These are phyloP conservation scores for Metarhizium album DNA, from an alignment of 2,329 filamentous ascomycete genomes.

Conservation along the genomic window DNA sequence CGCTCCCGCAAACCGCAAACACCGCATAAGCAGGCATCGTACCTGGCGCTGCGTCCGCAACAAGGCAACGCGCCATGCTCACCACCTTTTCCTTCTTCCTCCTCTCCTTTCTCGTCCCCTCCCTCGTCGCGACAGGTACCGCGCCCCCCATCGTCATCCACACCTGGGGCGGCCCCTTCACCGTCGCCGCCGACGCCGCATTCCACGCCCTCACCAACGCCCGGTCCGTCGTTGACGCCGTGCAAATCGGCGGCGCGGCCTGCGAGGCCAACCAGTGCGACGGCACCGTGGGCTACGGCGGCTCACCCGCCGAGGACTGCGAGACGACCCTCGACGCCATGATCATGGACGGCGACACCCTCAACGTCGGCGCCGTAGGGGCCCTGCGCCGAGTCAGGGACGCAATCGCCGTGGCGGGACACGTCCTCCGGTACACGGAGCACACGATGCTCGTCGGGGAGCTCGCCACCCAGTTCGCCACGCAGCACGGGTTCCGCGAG, in stretches of 20 bases:
- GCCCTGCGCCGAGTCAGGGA: constrained; percentile 36
- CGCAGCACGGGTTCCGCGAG: constrained; percentile 37
- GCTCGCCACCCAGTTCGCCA: constrained; percentile 40
- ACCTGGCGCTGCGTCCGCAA: background rate
- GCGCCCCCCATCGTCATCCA: constrained; percentile 37
- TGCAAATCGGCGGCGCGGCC: constrained; percentile 38
- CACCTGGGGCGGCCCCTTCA: constrained; percentile 44
- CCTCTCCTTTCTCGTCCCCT: constrained; percentile 1
- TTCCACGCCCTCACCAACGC: constrained; percentile 25
- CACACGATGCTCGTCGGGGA: constrained; percentile 44
- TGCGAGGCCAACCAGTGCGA: constrained; percentile 44
- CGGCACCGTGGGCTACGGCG: constrained; percentile 42
- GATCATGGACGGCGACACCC: constrained; percentile 44
- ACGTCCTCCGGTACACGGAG: constrained; percentile 38
- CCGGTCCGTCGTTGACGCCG: constrained; percentile 36
- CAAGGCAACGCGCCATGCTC: constrained; percentile 5
- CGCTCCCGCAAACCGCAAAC: no score
- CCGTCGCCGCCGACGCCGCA: constrained; percentile 39
- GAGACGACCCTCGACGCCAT: constrained; percentile 50
- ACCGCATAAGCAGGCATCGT: no score
- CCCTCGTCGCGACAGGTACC: constrained; percentile 14
- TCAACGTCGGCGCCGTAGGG: constrained; percentile 43
- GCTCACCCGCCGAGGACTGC: constrained; percentile 43
- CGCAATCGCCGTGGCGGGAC: constrained; percentile 38
- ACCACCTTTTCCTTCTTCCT: no score